A percentile compares a stretch with the other conserved stretches of the same genome.
phyloP scores from a whole-genome alignment of 2,329 filamentous ascomycete genomes.

The Lachnellula suecica region DNA sequence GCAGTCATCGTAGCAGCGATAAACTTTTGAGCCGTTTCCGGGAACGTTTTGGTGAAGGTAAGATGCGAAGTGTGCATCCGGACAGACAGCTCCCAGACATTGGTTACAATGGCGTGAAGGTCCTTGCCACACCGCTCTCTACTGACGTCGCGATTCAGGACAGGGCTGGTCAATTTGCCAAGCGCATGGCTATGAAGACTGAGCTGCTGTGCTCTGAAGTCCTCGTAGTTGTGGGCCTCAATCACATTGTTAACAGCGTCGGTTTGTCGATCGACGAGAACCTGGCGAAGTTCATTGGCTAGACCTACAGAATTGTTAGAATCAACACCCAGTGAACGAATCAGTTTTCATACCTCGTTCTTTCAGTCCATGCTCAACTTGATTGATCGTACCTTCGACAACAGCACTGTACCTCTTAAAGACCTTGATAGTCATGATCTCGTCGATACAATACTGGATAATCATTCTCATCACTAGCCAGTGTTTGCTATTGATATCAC shows the following conservation, averaged over 20 bases:
- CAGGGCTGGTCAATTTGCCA: constrained; percentile 44
- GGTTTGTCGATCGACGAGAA: constrained; percentile 37
- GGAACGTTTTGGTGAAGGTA: constrained; percentile 48
- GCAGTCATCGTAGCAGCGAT: constrained; percentile 45
- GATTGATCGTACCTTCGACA: constrained; percentile 21
- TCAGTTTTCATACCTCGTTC: constrained; percentile 28
- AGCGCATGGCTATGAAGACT: constrained; percentile 27
- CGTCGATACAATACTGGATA: constrained; percentile 36
- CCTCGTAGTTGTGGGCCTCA: constrained; percentile 32
- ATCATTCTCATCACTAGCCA: constrained; percentile 41
- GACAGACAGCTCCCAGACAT: constrained; percentile 36
- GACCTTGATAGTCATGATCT: constrained; percentile 34
- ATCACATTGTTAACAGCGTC: constrained; percentile 39
- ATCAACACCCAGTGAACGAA: background rate
- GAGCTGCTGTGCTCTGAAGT: constrained; percentile 21
- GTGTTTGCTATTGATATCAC: constrained; percentile 30
- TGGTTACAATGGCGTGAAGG: constrained; percentile 25
- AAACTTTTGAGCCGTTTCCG: constrained; percentile 50
- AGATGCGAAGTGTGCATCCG: constrained; percentile 43
- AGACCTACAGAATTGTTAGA: too few species aligned
- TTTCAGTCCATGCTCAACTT: constrained; percentile 17
- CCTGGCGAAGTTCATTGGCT: constrained; percentile 32
- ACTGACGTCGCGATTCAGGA: constrained; percentile 38
- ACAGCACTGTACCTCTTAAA: constrained; percentile 35
- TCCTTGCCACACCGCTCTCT: constrained; percentile 41